Base-by-base conservation (phyloP, 75 land plant species). In the Azolla pinnata region DNA sequence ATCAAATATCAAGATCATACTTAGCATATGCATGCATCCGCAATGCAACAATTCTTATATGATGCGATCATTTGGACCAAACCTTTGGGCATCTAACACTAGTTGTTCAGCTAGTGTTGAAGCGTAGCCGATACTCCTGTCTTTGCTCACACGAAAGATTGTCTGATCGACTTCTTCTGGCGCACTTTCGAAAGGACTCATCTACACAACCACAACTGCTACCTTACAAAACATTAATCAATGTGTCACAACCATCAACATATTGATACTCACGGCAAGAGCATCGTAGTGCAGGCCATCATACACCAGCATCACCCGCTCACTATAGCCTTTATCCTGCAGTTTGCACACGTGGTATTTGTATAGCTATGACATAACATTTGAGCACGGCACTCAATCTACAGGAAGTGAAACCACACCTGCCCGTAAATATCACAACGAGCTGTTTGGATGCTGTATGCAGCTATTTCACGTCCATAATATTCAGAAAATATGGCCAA, bases 281-380 rank as follows among this genome's bases (percentile, higher is more conserved):
- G 91, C 97, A 72, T 95, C 99, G 74, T 95, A 95, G 57, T 95
- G 99, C 17, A 95, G 74, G 23, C 97, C 97, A 75, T 95, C 99
- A 60, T 89, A 95, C 4, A 95, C 73, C 61, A 95, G 78, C 91
- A 95, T 79, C 38, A 81, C 99, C 25, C 99, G 81, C 66, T 95
- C 99, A 14, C 31, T n/a, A 61, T 76, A 86, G 31, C 71, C 79
- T 68, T 71, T 83, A 23, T 57, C 91, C 99, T 89, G 90, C 45
- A 19, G 7, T 54, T 54, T 28, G 26, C 19, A 31, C 2, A 14
- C 29, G 12, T 17, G 12, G 57, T 18, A 4, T 24, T 29, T 19
- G 18, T 55, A 21, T 14, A 55, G 57, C 38, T 29, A 23, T 10
- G 31, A 29, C 19, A 9, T 21, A n/a, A n/a, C n/a, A n/a, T n/a